These are phyloP conservation scores for Cynara cardunculus DNA, from an alignment of 129 eudicot genomes.

Conservation along the genomic window DNA sequence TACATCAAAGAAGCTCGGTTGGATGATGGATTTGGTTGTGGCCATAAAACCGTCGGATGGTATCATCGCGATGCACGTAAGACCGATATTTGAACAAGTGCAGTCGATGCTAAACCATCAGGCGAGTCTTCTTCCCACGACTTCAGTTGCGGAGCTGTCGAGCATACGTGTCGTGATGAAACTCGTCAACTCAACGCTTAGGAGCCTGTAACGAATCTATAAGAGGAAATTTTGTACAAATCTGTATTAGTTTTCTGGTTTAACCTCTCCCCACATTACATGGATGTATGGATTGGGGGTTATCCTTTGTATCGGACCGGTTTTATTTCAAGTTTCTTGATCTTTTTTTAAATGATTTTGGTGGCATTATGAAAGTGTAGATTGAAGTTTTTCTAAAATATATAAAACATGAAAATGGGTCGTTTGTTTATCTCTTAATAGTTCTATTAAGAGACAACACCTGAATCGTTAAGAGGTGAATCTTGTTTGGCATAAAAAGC, in stretches of 20 bases:
- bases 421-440: too few relatives aligned
- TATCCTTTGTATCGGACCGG: not conserved
- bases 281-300: not conserved
- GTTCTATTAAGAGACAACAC: too few relatives aligned
- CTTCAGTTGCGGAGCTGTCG: slow-evolving; percentile 52
- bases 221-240: not conserved
- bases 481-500: too few relatives aligned
- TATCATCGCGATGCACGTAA: slow-evolving; percentile 74
- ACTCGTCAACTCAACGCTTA: slow-evolving; percentile 65
- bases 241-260: not conserved
- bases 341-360: too few relatives aligned
- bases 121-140: slow-evolving; percentile 55
- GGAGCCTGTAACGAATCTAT: slow-evolving; percentile 49
- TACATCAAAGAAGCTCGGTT: slow-evolving; percentile 53
- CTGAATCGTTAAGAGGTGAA: too few relatives aligned
- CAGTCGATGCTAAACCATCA: slow-evolving; percentile 75
- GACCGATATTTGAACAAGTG: slow-evolving; percentile 95
- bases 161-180: slow-evolving; percentile 68
- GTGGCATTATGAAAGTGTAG: too few relatives aligned
- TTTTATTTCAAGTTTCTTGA: not conserved
- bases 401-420: too few relatives aligned
- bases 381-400: too few relatives aligned
- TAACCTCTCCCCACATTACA: not conserved
- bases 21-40: slow-evolving; percentile 87
- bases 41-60: slow-evolving; percentile 78